Evolutionary conservation across 2,329 filamentous ascomycete genomes (phyloP).

Genomic region (Calonectria henricotiae): DNA sequence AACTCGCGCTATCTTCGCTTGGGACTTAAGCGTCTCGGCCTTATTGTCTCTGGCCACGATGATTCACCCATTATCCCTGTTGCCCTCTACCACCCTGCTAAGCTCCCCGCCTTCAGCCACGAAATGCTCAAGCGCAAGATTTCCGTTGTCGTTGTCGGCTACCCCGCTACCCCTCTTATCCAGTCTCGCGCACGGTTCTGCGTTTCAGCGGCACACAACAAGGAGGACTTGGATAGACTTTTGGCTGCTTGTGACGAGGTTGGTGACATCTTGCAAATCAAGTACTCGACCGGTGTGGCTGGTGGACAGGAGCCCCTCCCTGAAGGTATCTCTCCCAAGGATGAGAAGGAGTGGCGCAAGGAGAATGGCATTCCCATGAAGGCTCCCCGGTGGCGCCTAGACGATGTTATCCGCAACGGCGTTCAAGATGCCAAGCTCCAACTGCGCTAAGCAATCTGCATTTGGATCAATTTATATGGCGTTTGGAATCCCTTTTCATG

Average conservation of each 20-base stretch:
- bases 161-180: conserved; percentile 95
- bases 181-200: conserved; percentile 97
- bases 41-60: conserved; percentile 97
- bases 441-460: conserved; percentile 69
- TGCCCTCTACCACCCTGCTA: conserved; percentile 97
- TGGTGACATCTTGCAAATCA: conserved; percentile 92
- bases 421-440: conserved; percentile 83
- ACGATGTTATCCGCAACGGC: conserved; percentile 84
- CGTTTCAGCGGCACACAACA: conserved; percentile 95
- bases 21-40: conserved; percentile 95
- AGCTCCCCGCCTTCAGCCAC: conserved; percentile 98
- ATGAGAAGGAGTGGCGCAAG: conserved; percentile 79
- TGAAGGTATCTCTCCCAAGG: conserved; percentile 79
- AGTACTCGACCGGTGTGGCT: conserved; percentile 96
- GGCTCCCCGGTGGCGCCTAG: conserved; percentile 87
- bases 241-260: conserved; percentile 93
- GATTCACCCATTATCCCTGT: conserved; percentile 97
- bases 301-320: conserved; percentile 86
- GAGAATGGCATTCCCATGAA: conserved; percentile 78
- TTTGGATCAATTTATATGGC: conserved; percentile 45
- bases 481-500: conserved; percentile 48
- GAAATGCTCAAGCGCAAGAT: conserved; percentile 99
- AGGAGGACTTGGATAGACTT: conserved; percentile 95
- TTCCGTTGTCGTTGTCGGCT: conserved; percentile 96
- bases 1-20: conserved; percentile 99